Conservation (phyloP, 2,329 filamentous ascomycete genomes). For the Verticillium zaregamsianum region DNA sequence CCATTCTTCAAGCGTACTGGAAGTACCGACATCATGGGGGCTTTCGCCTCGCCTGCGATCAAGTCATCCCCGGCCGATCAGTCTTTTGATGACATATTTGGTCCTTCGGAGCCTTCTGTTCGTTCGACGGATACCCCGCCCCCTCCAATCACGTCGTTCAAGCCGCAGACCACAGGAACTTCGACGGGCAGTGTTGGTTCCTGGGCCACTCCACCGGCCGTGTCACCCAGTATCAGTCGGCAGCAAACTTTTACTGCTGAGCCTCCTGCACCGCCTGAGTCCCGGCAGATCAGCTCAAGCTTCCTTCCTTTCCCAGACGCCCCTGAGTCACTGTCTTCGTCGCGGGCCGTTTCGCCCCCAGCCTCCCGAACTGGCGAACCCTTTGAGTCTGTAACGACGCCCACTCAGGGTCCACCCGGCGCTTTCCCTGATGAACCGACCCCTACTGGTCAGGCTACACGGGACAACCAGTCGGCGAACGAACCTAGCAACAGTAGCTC, state of each 20-base stretch:
- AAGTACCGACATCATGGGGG: conserved; percentile 56
- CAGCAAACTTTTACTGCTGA: conserved; percentile 56
- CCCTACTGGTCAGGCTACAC: conserved; percentile 27
- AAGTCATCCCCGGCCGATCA: conserved; percentile 53
- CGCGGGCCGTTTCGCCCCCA: conserved; percentile 72
- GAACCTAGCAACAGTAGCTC: conserved; percentile 25
- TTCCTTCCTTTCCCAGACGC: conserved; percentile 67
- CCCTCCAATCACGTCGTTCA: conserved; percentile 56
- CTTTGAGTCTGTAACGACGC: conserved; percentile 22
- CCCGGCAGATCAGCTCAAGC: conserved; percentile 72
- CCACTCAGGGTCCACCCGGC: conserved; percentile 22
- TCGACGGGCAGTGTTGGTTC: conserved; percentile 49
- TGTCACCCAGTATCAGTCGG: conserved; percentile 61
- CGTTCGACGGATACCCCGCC: conserved; percentile 34
- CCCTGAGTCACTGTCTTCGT: conserved; percentile 68
- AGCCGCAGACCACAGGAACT: conserved; percentile 55
- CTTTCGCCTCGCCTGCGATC: conserved; percentile 44
- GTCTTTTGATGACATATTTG: conserved; percentile 85
- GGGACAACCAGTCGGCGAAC: not conserved
- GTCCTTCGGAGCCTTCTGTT: conserved; percentile 55
- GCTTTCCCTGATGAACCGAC: conserved; percentile 33
- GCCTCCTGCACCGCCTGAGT: conserved; percentile 60
- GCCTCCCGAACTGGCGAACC: conserved; percentile 53
- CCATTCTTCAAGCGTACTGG: conserved; percentile 81
- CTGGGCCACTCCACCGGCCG: conserved; percentile 48